A percentile compares a stretch with the other conserved stretches of the same genome.
phyloP scores from a whole-genome alignment of 208 protist species.

The Spironucleus salmonicida region DNA sequence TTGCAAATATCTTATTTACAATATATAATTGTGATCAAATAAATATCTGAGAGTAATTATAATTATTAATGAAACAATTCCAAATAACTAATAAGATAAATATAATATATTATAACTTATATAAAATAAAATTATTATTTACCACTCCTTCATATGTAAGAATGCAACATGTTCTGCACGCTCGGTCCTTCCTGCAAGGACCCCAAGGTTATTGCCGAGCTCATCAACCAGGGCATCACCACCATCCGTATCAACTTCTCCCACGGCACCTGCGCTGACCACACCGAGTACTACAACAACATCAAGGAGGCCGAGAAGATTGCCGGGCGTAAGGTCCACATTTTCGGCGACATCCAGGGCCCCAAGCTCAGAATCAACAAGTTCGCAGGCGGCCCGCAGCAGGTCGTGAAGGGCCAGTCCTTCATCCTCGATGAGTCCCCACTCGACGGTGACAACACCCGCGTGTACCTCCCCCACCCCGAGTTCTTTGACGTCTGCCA shows the following conservation, averaged over 20 bases:
- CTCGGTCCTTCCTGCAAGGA: slow-evolving; percentile 32
- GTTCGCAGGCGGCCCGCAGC: slow-evolving; percentile 23
- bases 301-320: slow-evolving; percentile 27
- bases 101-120: too few species aligned
- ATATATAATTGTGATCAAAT: too few species aligned
- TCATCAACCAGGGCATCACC: slow-evolving; percentile 38
- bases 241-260: slow-evolving; percentile 47
- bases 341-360: slow-evolving; percentile 46
- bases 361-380: slow-evolving; percentile 36
- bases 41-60: too few species aligned
- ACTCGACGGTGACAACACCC: slow-evolving; percentile 2
- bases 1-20: too few species aligned
- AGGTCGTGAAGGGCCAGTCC: slow-evolving; percentile 3
- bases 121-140: too few species aligned
- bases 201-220: slow-evolving; percentile 28
- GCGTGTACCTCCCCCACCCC: slow-evolving; percentile 38
- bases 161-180: slow-evolving; percentile 42
- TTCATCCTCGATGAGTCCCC: slow-evolving; percentile 20
- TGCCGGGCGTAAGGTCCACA: slow-evolving; percentile 30
- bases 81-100: too few species aligned
- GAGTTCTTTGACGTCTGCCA: slow-evolving; percentile 36
- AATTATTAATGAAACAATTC: too few species aligned
- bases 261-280: slow-evolving; percentile 38
- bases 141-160: too few species aligned
- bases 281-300: slow-evolving; percentile 29